Base-by-base conservation (phyloP, 108 stramenopile species). In the Nitzschia putrida region DNA sequence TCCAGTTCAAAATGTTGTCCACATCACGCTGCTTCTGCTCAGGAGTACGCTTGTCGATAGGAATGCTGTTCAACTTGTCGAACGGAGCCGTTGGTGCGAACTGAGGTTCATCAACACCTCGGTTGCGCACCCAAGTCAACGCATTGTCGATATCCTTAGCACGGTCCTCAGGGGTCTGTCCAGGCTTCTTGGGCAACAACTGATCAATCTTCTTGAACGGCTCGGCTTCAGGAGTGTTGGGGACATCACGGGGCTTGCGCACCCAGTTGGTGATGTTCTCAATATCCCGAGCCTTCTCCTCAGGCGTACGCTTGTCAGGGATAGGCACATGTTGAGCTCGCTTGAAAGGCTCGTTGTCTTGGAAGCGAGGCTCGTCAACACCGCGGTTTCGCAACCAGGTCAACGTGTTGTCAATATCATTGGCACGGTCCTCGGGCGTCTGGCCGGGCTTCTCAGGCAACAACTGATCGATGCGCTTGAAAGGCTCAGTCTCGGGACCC, bases 121-220 rank as follows among this genome's bases (percentile, higher is more conserved):
- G n/a, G 60, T 61, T 60, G 26, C 50, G 14, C 3, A 71, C 24
- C 70, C 70, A 71, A 39, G 55, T 56, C 11, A 74, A 25, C 8
- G 73, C 68, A 47, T 41, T 74, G 55, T 69, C 73, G 51, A 80
- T 69, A 8, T 80, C 79, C 50, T 58, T 57, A 22, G 67, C 63
- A 24, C 68, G 53, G 34, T 38, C 57, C 53, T 56, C 54, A 5
- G 18, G 41, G 18, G 34, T 64, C 23, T 64, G 72, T 14, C 21
- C 24, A 37, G 23, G 43, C 40, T 34, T 68, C 26, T 43, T 52
- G 25, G 42, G 68, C 55, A 50, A 71, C 57, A 66, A 59, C 59
- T 34, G 55, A 37, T 74, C 68, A 53, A 80, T 20, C 10, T 65
- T 64, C 49, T 24, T 40, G 38, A 61, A 71, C 5, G 55, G 11